Conservation (phyloP, 2,329 filamentous ascomycete species). For the Trichoderma atrobrunneum region DNA sequence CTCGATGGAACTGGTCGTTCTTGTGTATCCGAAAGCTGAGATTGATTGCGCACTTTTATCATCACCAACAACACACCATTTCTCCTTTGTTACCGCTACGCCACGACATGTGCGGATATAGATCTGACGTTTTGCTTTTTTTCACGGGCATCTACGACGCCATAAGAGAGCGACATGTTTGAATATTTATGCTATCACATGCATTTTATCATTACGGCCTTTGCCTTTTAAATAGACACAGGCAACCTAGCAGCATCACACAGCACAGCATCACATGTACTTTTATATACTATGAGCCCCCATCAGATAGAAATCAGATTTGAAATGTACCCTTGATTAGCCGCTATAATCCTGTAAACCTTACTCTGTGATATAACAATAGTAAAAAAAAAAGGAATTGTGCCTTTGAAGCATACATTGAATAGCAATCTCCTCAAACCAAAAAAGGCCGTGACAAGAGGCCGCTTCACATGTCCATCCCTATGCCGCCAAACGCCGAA, state of each 20-base stretch:
- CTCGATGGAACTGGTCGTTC: neutral
- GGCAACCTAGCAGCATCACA: neutral
- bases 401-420: neutral
- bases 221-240: neutral
- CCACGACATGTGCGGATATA: neutral
- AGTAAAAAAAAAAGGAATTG: neutral
- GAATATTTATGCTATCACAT: neutral
- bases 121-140: neutral
- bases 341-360: neutral
- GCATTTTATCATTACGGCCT: neutral
- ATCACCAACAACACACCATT: neutral
- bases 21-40: neutral
- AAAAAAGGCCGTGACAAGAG: neutral
- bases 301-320: slow-evolving; percentile 15
- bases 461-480: neutral
- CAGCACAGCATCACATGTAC: neutral
- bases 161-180: neutral
- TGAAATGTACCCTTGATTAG: neutral
- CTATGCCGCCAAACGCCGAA: slow-evolving; percentile 26
- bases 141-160: neutral
- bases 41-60: neutral
- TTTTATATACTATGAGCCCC: slow-evolving; percentile 4
- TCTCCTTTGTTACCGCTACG: neutral
- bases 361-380: neutral
- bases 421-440: neutral